Base-by-base conservation (phyloP, 2,329 filamentous ascomycete species). In the Botryotinia calthae region DNA sequence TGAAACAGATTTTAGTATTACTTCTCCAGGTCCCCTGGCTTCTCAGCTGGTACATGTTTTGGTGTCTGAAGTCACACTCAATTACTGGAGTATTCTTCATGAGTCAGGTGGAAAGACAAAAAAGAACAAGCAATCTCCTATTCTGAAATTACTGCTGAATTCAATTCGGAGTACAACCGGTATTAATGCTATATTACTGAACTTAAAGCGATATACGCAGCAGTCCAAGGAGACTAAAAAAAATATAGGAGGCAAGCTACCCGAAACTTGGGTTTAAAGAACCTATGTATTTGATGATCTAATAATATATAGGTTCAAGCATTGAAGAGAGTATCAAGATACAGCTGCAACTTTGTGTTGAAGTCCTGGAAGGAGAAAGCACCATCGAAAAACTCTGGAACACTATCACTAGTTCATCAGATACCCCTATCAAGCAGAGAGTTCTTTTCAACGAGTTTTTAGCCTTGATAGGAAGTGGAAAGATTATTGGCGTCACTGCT, bases 31-130 rank as follows among this genome's bases (percentile, higher is more conserved):
- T 46, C 90, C 95, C 1, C 83, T 89, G 74, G 88, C 90, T 72
- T 90, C 93, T 31, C 92, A 94, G 77, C 88, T 98, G 46, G 85
- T 95, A 70, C 90, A 94, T 79, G 84, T 88, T 4, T 83, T 99
- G 51, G 89, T 97, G 73, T 90, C 87, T 25, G 88, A 90, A 46
- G 94, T 92, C 40, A 84, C 94, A 12, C 92, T 93, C 1, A 93
- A 95, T 79, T 97, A 95, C 82, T 98, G 96, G 95, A 80, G 85
- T 4, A 78, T 89, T 14, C 79, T 95, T 25, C 82, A 84, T 54
- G 86, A 87, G 73, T 83, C 82, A n/a, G 74, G 79, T 80, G 79
- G 4, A 44, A 80, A 42, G 73, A 77, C 4, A 51, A 75, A 34
- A 5, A 74, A 75, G 1, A 42, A 16, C 31, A 77, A 73, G 72